Base-by-base conservation (phyloP, 805 yeast genomes). In the Candida fluviatilis region DNA sequence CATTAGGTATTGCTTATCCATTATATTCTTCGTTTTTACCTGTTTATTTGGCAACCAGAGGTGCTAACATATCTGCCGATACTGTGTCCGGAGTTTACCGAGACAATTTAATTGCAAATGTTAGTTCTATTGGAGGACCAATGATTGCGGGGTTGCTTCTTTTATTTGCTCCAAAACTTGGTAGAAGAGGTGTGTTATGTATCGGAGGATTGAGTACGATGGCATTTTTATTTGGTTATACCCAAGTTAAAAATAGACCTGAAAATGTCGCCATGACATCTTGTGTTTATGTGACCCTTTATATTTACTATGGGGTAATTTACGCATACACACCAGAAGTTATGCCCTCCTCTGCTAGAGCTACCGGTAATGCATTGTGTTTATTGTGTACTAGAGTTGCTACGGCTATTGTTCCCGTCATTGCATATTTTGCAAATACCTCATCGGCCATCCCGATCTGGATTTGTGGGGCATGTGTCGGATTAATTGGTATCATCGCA, bases 211-310 rank as follows among this genome's bases (percentile, higher is more conserved):
- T 79, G 2, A 46, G 72, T 18, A 63, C 79, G 0, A 79, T 78
- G 73, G 76, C 75, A 2, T 67, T 80, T 37, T 52, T 80, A 37
- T 78, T 79, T 54, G 81, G 79, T 31, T 79, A 77, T 50, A 80
- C 85, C 13, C 71, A 78, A 1, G 79, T 77, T 11, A 68, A 71
- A 54, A 71, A 80, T 0, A 61, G 73, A 36, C 57, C 69, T 21
- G 58, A 62, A 15, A 54, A 62, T 46, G 53, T 61, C 35, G 69
- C 58, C 4, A 75, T 66, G 50, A 76, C 75, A 47, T 73, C 78
- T 13, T 73, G 75, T 14, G 74, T 80, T 18, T 75, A 72, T 52
- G 58, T 76, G 39, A 46, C 52, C 42, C 54, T 31, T 49, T 61
- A 39, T 46, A 57, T 55, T 13, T 75, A 75, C 51, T 54, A 54